Conservation (phyloP, 768 basidiomycete species). For the Suillus cothurnatus region DNA sequence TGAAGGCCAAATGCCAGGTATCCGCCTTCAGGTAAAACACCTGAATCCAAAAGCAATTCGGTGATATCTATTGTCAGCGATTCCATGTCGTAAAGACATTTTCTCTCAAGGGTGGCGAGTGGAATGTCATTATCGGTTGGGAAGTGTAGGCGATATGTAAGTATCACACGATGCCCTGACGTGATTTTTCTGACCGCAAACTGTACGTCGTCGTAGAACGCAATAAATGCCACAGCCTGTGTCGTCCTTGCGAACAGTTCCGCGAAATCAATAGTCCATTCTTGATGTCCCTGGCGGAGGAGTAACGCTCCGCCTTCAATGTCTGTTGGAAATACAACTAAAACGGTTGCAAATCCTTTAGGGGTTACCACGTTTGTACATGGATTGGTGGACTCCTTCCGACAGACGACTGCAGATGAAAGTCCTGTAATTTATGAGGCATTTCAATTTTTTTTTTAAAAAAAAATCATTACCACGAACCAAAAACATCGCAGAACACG, state of each 20-base stretch:
- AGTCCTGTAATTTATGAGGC: not conserved
- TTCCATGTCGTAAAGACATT: not conserved
- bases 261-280: slow-evolving; percentile 43
- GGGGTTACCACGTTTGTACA: slow-evolving; percentile 44
- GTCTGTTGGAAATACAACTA: slow-evolving; percentile 48
- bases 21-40: slow-evolving; percentile 43
- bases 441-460: not conserved
- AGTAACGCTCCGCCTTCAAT: slow-evolving; percentile 48
- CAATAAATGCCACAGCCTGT: slow-evolving; percentile 35
- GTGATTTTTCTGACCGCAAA: slow-evolving; percentile 45
- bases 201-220: slow-evolving; percentile 48
- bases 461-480: not conserved
- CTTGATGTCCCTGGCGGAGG: slow-evolving; percentile 36
- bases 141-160: slow-evolving; percentile 46
- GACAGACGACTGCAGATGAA: not conserved
- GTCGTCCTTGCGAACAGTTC: slow-evolving; percentile 15
- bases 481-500: not conserved
- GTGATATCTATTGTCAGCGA: not conserved
- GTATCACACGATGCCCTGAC: slow-evolving; percentile 44
- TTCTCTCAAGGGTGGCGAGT: slow-evolving; percentile 10
- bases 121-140: slow-evolving; percentile 41
- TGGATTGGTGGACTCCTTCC: not conserved
- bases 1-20: slow-evolving; percentile 42
- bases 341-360: slow-evolving; percentile 50
- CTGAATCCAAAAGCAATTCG: slow-evolving; percentile 33